These are phyloP conservation scores for Heliosperma pusillum DNA, from an alignment of 148 eudicot genomes.

Conservation along the genomic window DNA sequence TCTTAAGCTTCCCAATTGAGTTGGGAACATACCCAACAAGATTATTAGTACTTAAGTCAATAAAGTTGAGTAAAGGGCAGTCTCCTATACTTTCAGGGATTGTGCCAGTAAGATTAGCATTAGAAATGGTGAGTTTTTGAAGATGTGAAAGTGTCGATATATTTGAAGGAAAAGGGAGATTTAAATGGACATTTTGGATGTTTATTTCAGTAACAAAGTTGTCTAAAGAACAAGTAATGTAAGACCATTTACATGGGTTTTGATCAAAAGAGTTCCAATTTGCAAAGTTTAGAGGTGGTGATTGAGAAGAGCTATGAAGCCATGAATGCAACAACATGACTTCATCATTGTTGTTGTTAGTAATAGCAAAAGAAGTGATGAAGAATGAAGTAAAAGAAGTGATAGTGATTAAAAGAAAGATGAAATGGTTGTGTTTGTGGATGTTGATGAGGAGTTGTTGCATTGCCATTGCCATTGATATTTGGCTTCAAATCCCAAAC, in stretches of 20 bases:
- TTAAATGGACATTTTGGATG: slow-evolving; percentile 41
- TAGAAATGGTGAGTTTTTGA: slow-evolving; percentile 44
- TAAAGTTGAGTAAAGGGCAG: slow-evolving; percentile 30
- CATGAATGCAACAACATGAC: slow-evolving; percentile 51
- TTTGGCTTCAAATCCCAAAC: slow-evolving; percentile 55
- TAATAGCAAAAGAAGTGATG: slow-evolving; percentile 17
- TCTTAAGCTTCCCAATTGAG: slow-evolving; percentile 51
- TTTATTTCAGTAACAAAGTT: slow-evolving; percentile 45
- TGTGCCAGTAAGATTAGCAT: slow-evolving; percentile 66
- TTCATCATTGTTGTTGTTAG: slow-evolving; percentile 42
- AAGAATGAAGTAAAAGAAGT: slow-evolving; percentile 16
- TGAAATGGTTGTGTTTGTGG: slow-evolving; percentile 26
- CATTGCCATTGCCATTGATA: slow-evolving; percentile 22
- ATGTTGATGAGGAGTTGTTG: slow-evolving; percentile 32
- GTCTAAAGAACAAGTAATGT: slow-evolving; percentile 48
- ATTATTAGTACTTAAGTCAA: slow-evolving; percentile 58
- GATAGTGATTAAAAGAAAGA: slow-evolving; percentile 11
- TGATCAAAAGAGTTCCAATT: slow-evolving; percentile 50
- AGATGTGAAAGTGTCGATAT: slow-evolving; percentile 42
- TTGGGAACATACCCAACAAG: slow-evolving; percentile 58
- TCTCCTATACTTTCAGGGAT: slow-evolving; percentile 63
- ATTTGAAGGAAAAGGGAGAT: slow-evolving; percentile 51
- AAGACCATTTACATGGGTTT: slow-evolving; percentile 79
- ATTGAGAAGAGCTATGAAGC: slow-evolving; percentile 40
- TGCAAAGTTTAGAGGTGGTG: slow-evolving; percentile 31